These are phyloP conservation scores for Blumeria hordei DNA, from an alignment of 2,329 filamentous ascomycete genomes.

Conservation along the genomic window DNA sequence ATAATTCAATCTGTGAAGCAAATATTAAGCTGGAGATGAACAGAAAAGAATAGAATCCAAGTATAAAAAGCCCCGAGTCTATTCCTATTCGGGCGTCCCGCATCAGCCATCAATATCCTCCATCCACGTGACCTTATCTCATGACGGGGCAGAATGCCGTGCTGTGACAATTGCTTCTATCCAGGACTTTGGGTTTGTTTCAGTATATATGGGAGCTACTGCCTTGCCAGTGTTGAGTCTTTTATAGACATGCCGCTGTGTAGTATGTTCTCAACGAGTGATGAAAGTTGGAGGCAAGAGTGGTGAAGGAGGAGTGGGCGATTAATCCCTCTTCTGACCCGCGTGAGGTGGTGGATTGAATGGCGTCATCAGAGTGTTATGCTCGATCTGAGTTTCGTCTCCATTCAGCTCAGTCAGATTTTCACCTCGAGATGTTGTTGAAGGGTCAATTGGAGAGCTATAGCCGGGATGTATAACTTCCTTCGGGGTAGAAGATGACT, in stretches of 20 bases:
- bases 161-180: not conserved
- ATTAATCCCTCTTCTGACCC: not conserved
- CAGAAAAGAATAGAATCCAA: too few species aligned
- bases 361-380: not conserved
- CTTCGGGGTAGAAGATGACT: not conserved
- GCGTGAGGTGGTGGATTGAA: not conserved
- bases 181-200: not conserved
- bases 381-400: not conserved
- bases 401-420: not conserved
- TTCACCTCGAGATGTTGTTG: not conserved
- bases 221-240: not conserved
- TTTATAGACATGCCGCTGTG: not conserved
- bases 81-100: too few species aligned
- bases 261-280: not conserved
- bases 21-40: too few species aligned
- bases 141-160: too few species aligned
- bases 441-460: not conserved
- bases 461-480: not conserved
- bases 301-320: not conserved
- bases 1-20: too few species aligned
- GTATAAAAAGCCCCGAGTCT: too few species aligned
- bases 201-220: not conserved
- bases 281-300: not conserved
- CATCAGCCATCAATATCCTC: too few species aligned
- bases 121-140: too few species aligned